Base-by-base conservation (phyloP, 2,329 filamentous ascomycete species). In the Monilinia aucupariae region DNA sequence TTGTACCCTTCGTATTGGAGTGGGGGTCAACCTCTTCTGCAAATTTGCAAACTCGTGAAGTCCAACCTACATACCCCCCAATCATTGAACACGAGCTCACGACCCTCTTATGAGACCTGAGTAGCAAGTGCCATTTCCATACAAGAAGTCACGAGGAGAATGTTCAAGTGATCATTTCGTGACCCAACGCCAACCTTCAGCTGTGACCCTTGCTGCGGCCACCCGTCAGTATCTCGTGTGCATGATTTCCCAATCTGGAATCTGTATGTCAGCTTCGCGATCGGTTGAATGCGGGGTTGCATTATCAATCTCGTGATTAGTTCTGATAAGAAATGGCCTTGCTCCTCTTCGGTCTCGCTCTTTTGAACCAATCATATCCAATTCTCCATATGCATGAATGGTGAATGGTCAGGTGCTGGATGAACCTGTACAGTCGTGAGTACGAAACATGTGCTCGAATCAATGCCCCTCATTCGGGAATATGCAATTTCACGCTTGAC, bases 81-180 rank as follows among this genome's bases (percentile, higher is more conserved):
- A 39, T 49, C 25, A 41, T 50, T 39, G 56, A 59, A 22, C 30
- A 15, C 37, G 15, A 12, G 37, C 15, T 39, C 15, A 22, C 47
- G 25, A 17, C 34, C 58, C 20, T 39, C n/a, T 59, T 43, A 13
- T 34, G 22, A 27, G 25, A 43, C 37, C 52, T 25, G 52, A 55
- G 37, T 55, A n/a, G 17, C 10, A 45, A 15, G 37, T 43, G 25
- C 52, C 27, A 30, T 30, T 30, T 48, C 27, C 10, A 4, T 5
- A 4, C 37, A 20, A 22, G n/a, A 25, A 13, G 22, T 53, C 58
- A 60, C 58, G 58, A 25, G 48, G 17, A 45, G 5, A 53, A 25
- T 45, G 58, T 53, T 60, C 58, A 60, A 60, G 58, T 53, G 58
- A 60, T 34, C 48, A 20, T 50, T 53, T 39, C 58, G 45, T 60